Evolutionary conservation across 768 basidiomycete species (phyloP).

Genomic region (Boletus huronensis): DNA sequence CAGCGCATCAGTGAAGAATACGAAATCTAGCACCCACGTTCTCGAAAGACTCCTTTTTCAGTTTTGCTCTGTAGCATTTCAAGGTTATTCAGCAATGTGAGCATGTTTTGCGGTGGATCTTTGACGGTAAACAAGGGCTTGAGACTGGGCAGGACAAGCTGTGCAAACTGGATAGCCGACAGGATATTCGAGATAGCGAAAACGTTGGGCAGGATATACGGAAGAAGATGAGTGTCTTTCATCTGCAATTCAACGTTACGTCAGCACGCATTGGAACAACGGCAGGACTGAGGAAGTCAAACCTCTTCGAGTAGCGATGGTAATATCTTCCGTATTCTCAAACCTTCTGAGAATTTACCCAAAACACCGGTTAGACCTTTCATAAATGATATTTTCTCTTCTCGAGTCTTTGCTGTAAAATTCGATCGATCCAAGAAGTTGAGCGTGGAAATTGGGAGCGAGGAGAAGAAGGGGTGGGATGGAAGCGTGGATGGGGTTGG

Average conservation of each 20-base stretch:
- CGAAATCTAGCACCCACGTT: constrained; percentile 54
- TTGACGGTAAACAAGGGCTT: constrained; percentile 87
- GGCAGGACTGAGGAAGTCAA: constrained; percentile 9
- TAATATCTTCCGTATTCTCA: constrained; percentile 84
- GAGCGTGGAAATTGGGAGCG: constrained; percentile 90
- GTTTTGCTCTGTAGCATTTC: constrained; percentile 86
- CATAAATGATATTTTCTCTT: constrained; percentile 97
- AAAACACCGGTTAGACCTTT: constrained; percentile 82
- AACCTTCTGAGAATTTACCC: constrained; percentile 80
- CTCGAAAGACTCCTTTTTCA: constrained; percentile 78
- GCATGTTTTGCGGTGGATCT: constrained; percentile 97
- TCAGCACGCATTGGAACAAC: constrained; percentile 4
- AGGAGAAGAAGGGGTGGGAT: constrained; percentile 89
- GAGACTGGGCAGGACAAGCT: constrained; percentile 77
- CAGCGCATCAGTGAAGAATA: neutral
- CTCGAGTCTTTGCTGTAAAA: constrained; percentile 89
- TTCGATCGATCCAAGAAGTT: constrained; percentile 95
- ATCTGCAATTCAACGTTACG: constrained; percentile 45
- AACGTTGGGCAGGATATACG: constrained; percentile 94
- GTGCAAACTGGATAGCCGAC: constrained; percentile 76
- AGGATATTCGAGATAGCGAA: constrained; percentile 82
- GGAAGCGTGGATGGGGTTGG: constrained; percentile 80
- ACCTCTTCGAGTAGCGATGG: constrained; percentile 94
- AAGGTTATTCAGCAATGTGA: constrained; percentile 89
- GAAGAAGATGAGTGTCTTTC: constrained; percentile 91